A percentile compares a stretch with the other conserved stretches of the same genome.
These are phyloP conservation scores for Fusarium ramigenum DNA, from an alignment of 2,329 filamentous ascomycete species.

Conservation along the genomic window DNA sequence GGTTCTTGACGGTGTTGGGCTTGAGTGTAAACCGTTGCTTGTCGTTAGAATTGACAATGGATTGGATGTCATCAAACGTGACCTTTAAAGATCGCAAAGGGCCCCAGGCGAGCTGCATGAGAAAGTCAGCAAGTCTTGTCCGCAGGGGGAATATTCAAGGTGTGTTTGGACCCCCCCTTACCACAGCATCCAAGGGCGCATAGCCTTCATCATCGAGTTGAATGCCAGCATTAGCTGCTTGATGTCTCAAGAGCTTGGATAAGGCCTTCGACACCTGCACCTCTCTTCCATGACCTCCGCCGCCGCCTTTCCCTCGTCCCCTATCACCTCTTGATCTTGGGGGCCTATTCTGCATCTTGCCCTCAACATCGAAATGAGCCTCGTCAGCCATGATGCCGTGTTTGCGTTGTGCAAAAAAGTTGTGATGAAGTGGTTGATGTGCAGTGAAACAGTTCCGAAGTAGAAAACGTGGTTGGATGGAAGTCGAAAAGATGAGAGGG, in stretches of 20 bases:
- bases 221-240: conserved; percentile 66
- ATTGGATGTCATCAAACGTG: conserved; percentile 77
- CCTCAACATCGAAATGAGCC: conserved; percentile 37
- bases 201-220: conserved; percentile 67
- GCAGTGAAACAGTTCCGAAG: background rate
- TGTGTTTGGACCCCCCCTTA: conserved; percentile 40
- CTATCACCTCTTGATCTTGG: conserved; percentile 31
- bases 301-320: conserved; percentile 43
- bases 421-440: background rate
- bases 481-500: background rate
- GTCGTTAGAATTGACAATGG: conserved; percentile 77
- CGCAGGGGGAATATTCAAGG: background rate
- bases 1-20: conserved; percentile 52
- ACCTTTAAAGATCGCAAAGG: conserved; percentile 74
- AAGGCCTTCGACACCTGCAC: conserved; percentile 63
- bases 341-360: conserved; percentile 34
- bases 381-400: conserved; percentile 31
- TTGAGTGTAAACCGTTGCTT: conserved; percentile 92
- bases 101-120: conserved; percentile 59
- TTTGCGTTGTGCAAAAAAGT: background rate
- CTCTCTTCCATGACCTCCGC: conserved; percentile 52
- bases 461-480: background rate
- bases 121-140: background rate
- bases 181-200: conserved; percentile 66
- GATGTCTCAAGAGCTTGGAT: conserved; percentile 64